Base-by-base conservation (phyloP, 441 rosid species). In the Corymbia calophylla region DNA sequence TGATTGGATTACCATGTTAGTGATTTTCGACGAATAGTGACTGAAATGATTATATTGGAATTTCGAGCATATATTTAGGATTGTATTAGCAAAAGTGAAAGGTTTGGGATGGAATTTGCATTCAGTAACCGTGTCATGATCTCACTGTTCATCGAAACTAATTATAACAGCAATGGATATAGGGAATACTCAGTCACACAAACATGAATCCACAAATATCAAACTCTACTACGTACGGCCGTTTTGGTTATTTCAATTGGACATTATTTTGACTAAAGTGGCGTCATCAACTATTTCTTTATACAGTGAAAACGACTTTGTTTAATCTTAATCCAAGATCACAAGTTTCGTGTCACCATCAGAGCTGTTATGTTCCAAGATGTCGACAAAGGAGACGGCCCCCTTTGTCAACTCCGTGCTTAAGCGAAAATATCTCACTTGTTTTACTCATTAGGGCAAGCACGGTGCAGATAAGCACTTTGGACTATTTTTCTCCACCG, bases 31-130 rank as follows among this genome's bases (percentile, higher is more conserved):
- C 0, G 56, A 53, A 64, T n/a, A n/a, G n/a, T 64, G 11, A 64
- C 39, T 18, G 2, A 17, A n/a, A 64, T 4, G 1, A 64, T 16
- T 31, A 15, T 31, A n/a, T n/a, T n/a, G 19, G 1, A n/a, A 64
- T n/a, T 64, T 16, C 11, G 0, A n/a, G 11, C 21, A 31, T n/a
- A 66, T 16, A 5, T 66, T 66, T 66, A 64, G 4, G 3, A 66
- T 15, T 66, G 31, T n/a, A 66, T 66, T 31, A 31, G 2, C 21
- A 64, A 66, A 31, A 4, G 3, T 31, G 21, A 66, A 66, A 31
- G 16, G 3, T n/a, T 66, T 31, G 16, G 2, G 8, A 66, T 0
- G 0, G 2, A 66, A 31, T 4, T 29, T n/a, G 18, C 35, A 64
- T n/a, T 7, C 19, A 29, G 7, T n/a, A 17, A 64, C 13, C 16